Conservation (phyloP, 2,329 filamentous ascomycete species). For the Alternaria viburni region DNA sequence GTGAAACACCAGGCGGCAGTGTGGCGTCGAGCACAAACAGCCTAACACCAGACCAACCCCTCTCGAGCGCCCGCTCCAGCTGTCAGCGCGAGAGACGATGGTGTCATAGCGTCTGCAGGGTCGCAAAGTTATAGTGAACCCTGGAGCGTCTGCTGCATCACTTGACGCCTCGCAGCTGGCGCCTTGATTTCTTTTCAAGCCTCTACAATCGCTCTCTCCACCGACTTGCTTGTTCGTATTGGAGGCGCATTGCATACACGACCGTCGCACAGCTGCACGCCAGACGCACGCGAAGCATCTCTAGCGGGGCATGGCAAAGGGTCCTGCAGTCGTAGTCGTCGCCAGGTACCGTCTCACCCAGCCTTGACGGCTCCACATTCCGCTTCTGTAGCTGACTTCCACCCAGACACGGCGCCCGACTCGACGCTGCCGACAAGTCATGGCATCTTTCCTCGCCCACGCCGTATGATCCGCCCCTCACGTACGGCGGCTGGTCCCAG, state of each 20-base stretch:
- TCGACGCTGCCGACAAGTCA: conserved; percentile 91
- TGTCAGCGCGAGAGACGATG: conserved; percentile 11
- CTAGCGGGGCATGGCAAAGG: conserved; percentile 49
- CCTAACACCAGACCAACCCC: not conserved
- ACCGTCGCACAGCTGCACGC: conserved; percentile 17
- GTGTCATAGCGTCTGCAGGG: conserved; percentile 31
- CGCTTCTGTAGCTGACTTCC: conserved; percentile 18
- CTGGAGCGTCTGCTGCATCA: conserved; percentile 9
- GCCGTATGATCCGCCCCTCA: conserved; percentile 93
- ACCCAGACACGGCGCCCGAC: conserved; percentile 82
- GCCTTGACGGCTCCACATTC: conserved; percentile 3
- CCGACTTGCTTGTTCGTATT: not conserved
- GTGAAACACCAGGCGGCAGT: not conserved
- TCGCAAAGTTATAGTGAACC: conserved; percentile 19
- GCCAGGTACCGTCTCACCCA: conserved; percentile 49
- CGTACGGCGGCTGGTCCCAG: conserved; percentile 93
- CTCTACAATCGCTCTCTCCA: not conserved
- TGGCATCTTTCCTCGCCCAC: conserved; percentile 94
- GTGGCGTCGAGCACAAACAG: not conserved
- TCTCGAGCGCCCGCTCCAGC: not conserved
- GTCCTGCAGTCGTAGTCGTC: conserved; percentile 58
- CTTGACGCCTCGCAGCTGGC: conserved; percentile 3
- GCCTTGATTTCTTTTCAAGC: not conserved
- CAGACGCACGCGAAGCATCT: conserved; percentile 20
- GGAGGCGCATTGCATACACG: conserved; percentile 10